phyloP scores from a whole-genome alignment of 2,329 filamentous ascomycete genomes.

The Sporothrix phasma region DNA sequence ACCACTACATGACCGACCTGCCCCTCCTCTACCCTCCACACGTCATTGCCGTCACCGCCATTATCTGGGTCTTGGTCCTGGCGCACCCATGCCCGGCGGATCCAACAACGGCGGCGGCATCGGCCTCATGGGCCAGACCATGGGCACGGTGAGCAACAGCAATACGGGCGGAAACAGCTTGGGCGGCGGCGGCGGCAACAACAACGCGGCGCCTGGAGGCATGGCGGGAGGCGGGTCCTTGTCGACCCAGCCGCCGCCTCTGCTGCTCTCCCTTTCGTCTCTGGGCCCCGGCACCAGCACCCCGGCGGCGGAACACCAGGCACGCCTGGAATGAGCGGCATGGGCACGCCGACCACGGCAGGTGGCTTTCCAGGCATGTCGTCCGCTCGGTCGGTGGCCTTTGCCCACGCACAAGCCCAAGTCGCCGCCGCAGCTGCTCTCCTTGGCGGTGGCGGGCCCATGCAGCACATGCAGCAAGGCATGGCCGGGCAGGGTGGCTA shows the following conservation, averaged over 20 bases:
- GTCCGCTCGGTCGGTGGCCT: not conserved
- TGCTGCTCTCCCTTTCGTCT: not conserved
- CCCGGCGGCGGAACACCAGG: slow-evolving; percentile 4
- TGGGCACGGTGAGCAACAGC: not conserved
- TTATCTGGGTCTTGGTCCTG: slow-evolving; percentile 74
- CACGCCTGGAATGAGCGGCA: slow-evolving; percentile 7
- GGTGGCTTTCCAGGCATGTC: not conserved
- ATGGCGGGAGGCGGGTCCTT: not conserved
- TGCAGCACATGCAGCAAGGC: not conserved
- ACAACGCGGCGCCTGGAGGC: not conserved
- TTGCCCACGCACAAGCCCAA: not conserved
- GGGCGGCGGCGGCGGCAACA: not conserved
- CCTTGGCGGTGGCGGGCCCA: not conserved
- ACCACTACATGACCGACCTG: slow-evolving; percentile 88
- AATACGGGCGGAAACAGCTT: not conserved
- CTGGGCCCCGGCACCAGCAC: slow-evolving; percentile 1
- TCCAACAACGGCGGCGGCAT: slow-evolving; percentile 8
- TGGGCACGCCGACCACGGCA: slow-evolving; percentile 9
- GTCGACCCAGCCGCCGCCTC: not conserved
- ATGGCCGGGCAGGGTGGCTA: not conserved
- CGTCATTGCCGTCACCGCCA: slow-evolving; percentile 74
- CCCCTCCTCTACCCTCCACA: slow-evolving; percentile 79
- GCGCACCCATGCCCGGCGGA: slow-evolving; percentile 35
- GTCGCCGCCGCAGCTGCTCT: not conserved
- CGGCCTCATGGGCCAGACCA: slow-evolving; percentile 5